These are phyloP conservation scores for Fagus sylvatica DNA, from an alignment of 306 rosid species.

Conservation along the genomic window DNA sequence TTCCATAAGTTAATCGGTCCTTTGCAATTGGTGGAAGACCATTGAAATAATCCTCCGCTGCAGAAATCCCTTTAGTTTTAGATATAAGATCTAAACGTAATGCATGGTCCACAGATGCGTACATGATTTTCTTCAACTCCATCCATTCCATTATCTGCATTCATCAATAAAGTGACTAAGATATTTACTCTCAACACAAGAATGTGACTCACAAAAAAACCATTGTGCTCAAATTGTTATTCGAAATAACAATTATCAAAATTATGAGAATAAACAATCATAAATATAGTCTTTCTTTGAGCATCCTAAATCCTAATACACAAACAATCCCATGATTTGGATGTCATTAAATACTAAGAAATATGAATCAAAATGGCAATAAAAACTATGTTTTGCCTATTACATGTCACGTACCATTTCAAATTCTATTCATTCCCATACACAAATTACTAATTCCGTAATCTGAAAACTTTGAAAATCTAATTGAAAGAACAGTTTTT, in stretches of 20 bases:
- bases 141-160: constrained; percentile 90
- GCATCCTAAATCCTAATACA: background rate
- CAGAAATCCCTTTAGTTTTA: constrained; percentile 59
- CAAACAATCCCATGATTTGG: background rate
- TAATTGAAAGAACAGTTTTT: too few species aligned
- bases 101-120: constrained; percentile 49
- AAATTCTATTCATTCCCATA: too few species aligned
- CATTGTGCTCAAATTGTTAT: background rate
- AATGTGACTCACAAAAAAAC: background rate
- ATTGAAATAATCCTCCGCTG: constrained; percentile 65
- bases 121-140: constrained; percentile 58
- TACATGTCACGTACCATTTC: too few species aligned
- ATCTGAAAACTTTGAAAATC: too few species aligned
- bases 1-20: constrained; percentile 60
- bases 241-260: background rate
- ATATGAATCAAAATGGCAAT: background rate
- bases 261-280: background rate
- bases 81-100: constrained; percentile 62
- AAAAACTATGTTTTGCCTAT: background rate
- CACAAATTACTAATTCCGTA: too few species aligned
- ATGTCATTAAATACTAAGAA: background rate
- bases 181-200: background rate
- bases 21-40: constrained; percentile 43
- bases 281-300: background rate
- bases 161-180: background rate